Conservation (phyloP, 164 flowering plant genomes). For the Protea cynaroides region DNA sequence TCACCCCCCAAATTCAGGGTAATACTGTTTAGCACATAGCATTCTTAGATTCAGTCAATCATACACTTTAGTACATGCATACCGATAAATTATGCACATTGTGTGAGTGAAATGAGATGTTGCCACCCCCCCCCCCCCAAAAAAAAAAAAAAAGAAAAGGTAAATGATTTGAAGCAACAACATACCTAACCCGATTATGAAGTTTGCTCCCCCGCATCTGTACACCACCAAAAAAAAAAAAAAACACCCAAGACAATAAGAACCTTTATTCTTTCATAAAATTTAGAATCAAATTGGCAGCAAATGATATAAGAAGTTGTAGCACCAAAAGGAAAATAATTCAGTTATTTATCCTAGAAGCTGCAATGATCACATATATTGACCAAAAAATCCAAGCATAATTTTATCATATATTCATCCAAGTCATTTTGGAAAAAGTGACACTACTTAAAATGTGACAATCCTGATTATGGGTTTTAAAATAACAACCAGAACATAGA, state of each 20-base stretch:
- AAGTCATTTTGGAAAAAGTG: background rate
- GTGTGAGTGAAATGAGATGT: background rate
- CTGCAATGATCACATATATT: no score
- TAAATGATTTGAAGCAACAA: background rate
- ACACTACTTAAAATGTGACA: background rate
- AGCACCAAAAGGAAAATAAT: background rate
- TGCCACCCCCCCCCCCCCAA: no score
- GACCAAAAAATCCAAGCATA: background rate
- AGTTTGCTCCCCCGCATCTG: slow-evolving; percentile 95
- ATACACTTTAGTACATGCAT: no score
- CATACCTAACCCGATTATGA: slow-evolving; percentile 78
- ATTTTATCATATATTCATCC: background rate
- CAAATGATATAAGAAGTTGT: background rate
- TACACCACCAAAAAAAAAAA: slow-evolving; percentile 13
- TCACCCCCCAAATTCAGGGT: no score
- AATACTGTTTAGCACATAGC: no score
- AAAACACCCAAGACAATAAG: background rate
- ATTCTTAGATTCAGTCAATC: no score
- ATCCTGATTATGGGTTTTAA: no score
- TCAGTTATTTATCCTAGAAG: background rate
- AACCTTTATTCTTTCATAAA: background rate
- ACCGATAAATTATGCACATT: no score
- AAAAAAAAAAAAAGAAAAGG: no score
- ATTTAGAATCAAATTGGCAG: background rate
- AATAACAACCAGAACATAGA: background rate